A percentile compares a stretch with the other conserved stretches of the same genome.
phyloP scores from a whole-genome alignment of 1,284 basidiomycete genomes.

The Cutaneotrichosporon spelunceum region DNA sequence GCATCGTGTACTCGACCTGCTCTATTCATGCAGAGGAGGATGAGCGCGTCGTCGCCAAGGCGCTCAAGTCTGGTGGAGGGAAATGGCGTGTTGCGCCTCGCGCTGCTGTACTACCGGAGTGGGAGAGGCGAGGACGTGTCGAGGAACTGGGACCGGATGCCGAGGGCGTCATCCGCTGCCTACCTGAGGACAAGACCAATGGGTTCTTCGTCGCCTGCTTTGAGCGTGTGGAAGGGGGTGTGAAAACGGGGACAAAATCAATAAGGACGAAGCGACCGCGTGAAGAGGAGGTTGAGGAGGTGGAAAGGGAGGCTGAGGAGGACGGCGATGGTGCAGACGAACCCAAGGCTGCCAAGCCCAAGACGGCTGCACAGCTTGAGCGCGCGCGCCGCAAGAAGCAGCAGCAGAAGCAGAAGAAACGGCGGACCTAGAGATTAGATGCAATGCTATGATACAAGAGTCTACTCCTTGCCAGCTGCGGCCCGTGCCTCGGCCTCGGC shows the following conservation, averaged over 20 bases:
- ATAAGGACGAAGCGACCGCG: slow-evolving; percentile 10
- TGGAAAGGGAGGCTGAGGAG: slow-evolving; percentile 10
- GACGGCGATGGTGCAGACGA: slow-evolving; percentile 15
- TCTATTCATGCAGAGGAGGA: slow-evolving; percentile 89
- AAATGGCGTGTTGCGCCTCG: slow-evolving; percentile 67
- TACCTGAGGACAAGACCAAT: slow-evolving; percentile 82
- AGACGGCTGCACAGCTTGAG: slow-evolving; percentile 43
- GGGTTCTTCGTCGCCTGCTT: slow-evolving; percentile 94
- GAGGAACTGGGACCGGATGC: slow-evolving; percentile 62
- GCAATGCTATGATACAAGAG: slow-evolving; percentile 2
- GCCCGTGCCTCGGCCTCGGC: slow-evolving; percentile 17
- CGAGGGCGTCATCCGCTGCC: slow-evolving; percentile 72
- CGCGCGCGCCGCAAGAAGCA: slow-evolving; percentile 43
- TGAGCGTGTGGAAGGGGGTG: slow-evolving; percentile 49
- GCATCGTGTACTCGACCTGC: slow-evolving; percentile 95
- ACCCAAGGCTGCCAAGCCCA: slow-evolving; percentile 31
- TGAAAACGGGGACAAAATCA: slow-evolving; percentile 11
- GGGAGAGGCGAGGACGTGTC: slow-evolving; percentile 70
- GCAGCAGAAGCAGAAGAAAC: slow-evolving; percentile 29
- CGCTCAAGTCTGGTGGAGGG: slow-evolving; percentile 58
- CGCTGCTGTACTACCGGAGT: slow-evolving; percentile 66
- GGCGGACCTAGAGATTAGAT: background rate
- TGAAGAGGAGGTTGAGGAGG: slow-evolving; percentile 5
- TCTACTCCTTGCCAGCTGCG: slow-evolving; percentile 12
- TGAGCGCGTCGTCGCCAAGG: slow-evolving; percentile 73